These are phyloP conservation scores for Flammula alnicola DNA, from an alignment of 1,284 basidiomycete genomes.

Conservation along the genomic window DNA sequence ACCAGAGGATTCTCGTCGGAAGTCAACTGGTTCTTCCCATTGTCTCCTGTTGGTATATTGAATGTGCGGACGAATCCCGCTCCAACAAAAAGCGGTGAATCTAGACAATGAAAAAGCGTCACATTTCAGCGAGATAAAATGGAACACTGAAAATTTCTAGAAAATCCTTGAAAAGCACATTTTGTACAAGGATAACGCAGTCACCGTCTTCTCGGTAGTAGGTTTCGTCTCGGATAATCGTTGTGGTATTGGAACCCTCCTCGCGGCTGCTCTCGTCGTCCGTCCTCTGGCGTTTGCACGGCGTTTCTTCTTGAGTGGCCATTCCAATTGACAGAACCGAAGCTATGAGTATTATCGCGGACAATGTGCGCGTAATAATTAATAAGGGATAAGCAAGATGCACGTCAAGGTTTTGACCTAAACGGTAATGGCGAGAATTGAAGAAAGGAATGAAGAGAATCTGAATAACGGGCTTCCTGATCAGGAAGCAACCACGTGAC, in stretches of 20 bases:
- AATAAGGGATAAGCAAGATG: too few relatives aligned
- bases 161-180: conserved; percentile 14
- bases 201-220: conserved; percentile 17
- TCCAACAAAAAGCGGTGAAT: conserved; percentile 5
- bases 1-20: conserved; percentile 4
- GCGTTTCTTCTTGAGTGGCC: too few relatives aligned
- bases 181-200: conserved; percentile 9
- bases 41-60: conserved; percentile 1
- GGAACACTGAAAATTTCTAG: not conserved
- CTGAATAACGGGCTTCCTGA: too few relatives aligned
- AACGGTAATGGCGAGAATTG: too few relatives aligned
- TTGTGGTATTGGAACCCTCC: not conserved
- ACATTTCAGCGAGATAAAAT: not conserved
- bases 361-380: too few relatives aligned
- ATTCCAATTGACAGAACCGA: too few relatives aligned
- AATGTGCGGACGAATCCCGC: conserved; percentile 5
- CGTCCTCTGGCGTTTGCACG: too few relatives aligned
- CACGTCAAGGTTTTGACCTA: too few relatives aligned
- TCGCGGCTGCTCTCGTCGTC: too few relatives aligned
- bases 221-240: not conserved
- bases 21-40: not conserved
- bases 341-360: too few relatives aligned
- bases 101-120: not conserved
- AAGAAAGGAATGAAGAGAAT: too few relatives aligned
- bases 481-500: conserved; percentile 1